Evolutionary conservation across 2,329 filamentous ascomycete species (phyloP), one percentile per base, ranked within the genome.

Genomic region (Lanzia echinophila): DNA sequence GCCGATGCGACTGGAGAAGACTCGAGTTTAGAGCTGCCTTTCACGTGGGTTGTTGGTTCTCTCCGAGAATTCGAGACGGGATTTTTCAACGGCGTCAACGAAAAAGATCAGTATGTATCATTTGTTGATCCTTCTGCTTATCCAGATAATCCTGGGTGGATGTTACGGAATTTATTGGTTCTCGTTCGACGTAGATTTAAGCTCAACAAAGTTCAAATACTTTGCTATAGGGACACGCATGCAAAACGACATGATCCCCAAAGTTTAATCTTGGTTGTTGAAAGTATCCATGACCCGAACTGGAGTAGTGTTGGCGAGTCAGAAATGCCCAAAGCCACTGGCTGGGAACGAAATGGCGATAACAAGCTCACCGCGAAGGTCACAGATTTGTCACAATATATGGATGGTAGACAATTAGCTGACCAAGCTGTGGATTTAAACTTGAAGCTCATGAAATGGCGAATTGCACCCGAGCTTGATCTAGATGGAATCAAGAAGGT

Each of bases 401-500:
- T 99, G 87, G 91, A 99, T 66, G 92, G 94, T 6, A 76, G 79
- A 33, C 84, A 85, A 65, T 76, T 97, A 17, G 94, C 94, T 20
- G 91, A 97, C 67, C 90, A 95, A 68, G 90, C 91, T 0, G 92
- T 97, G 10, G 94, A 99, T 66, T 78, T 99, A 55, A 99, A 99
- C 66, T 77, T 97, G 56, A 97, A 97, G 72, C 79, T 99, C 55
- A 99, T 99, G 85, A 99, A 96, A 73, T 99, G 94, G 94, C 85
- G 94, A 38, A 90, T 99, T 64, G 89, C 90, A 7, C 94, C 94
- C 0, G 84, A 85, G 48, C 79, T 99, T 39, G 81, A 97, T 67
- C 80, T 99, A 10, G 90, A 96, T 31, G 81, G 81, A 31, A 91
- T 97, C 67, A 96, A 96, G 67, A 81, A 86, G 54, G 92, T 90